These are phyloP conservation scores for Abrus pulchellus DNA, from an alignment of 306 rosid species.

Conservation along the genomic window DNA sequence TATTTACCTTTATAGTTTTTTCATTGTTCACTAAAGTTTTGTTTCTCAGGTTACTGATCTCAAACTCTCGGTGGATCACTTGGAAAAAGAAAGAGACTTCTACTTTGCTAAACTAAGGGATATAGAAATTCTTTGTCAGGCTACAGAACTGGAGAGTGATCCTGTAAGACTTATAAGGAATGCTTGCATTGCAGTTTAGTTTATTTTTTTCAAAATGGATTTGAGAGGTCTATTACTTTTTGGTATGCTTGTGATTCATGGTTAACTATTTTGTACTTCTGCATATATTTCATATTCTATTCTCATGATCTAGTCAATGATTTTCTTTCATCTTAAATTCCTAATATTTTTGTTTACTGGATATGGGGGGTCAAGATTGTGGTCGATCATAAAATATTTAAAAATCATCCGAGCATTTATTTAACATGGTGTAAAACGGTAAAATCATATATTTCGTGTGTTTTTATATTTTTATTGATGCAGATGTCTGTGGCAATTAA, in stretches of 20 bases:
- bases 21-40: constrained; percentile 34
- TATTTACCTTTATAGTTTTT: constrained; percentile 11
- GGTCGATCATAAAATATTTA: constrained; percentile 22
- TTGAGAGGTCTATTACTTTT: constrained; percentile 2
- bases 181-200: constrained; percentile 26
- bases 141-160: constrained; percentile 73
- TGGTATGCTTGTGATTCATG: not conserved
- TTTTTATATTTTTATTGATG: not conserved
- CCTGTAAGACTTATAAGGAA: constrained; percentile 71
- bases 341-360: constrained; percentile 4
- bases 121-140: constrained; percentile 90
- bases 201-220: constrained; percentile 11
- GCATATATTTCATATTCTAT: not conserved
- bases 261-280: constrained; percentile 10
- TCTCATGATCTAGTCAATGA: constrained; percentile 22
- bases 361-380: not conserved
- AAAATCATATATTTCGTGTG: not conserved
- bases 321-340: constrained; percentile 18
- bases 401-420: not conserved
- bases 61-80: constrained; percentile 80
- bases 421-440: not conserved
- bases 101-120: constrained; percentile 96
- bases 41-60: constrained; percentile 81
- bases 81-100: constrained; percentile 97
- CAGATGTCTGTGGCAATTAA: constrained; percentile 88